Evolutionary conservation across 306 rosid genomes (phyloP), one percentile per base, ranked within the genome.

Genomic region (Herpetospermum pedunculosum): DNA sequence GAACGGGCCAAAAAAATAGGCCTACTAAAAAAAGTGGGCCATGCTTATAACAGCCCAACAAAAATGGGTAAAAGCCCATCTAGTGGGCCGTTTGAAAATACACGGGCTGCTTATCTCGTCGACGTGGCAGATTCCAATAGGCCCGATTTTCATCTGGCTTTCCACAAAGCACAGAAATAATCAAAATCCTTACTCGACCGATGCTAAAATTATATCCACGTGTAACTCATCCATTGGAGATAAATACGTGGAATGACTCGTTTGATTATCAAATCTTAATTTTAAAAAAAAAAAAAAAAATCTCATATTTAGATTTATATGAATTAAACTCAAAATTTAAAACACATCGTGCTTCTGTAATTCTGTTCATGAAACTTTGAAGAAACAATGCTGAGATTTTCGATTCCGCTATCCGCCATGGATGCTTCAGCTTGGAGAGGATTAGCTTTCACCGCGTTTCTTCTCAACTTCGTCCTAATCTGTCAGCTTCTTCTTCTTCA

Each of bases 401-500:
- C 84, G 14, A 73, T 87, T 71, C 75, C 79, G 40, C 76, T 77
- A 25, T 55, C 76, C 73, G 46, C 79, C 49, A 85, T 84, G 91
- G 91, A 88, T 49, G 77, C 88, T 12, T 75, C 85, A 2, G 90
- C 89, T 47, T 87, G 85, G 83, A 83, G 89, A 78, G 92, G 96
- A 57, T 73, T 95, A 79, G 64, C 80, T 16, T 86, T 80, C 81
- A 58, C 96, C 2, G 77, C 77, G 7, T 88, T 87, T 74, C 68
- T 89, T 38, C 92, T 94, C 80, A 82, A 94, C 78, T 91, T 91
- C 65, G 97, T 87, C 54, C 77, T 95, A 48, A 77, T 87, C 41
- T 87, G 96, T 68, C 96, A 91, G 74, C 82, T 91, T 71, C 84
- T 95, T 55, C 92, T 89, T 43, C 92, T 92, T 71, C 99, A 91